phyloP scores from a whole-genome alignment of 2,329 filamentous ascomycete genomes.

The Lasiodiplodia sp. region DNA sequence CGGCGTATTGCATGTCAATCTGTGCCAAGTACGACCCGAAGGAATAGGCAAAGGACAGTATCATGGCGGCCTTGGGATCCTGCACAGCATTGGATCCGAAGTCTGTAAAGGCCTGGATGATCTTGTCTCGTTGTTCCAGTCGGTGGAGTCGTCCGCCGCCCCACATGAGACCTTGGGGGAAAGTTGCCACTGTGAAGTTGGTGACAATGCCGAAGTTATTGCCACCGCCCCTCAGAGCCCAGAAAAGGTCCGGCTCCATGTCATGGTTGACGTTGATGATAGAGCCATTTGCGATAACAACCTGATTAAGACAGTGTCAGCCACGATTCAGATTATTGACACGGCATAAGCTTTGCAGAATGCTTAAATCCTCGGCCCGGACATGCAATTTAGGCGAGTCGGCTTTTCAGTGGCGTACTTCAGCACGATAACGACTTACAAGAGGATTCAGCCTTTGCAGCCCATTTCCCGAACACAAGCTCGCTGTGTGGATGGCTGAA shows the following conservation, averaged over 20 bases:
- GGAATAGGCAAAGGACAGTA: constrained; percentile 38
- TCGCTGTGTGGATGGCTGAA: no score
- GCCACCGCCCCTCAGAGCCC: constrained; percentile 48
- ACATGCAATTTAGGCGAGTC: neutral
- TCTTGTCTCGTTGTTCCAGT: constrained; percentile 32
- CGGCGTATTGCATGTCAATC: constrained; percentile 31
- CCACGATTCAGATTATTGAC: constrained; percentile 31
- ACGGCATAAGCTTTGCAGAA: neutral
- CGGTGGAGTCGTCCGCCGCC: constrained; percentile 36
- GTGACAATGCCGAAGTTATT: constrained; percentile 45
- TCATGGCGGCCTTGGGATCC: constrained; percentile 38
- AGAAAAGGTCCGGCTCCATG: constrained; percentile 43
- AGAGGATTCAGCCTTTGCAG: neutral
- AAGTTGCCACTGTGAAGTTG: constrained; percentile 34
- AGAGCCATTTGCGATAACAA: constrained; percentile 42
- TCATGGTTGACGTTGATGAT: constrained; percentile 41
- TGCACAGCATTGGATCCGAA: constrained; percentile 36
- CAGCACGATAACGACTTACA: neutral
- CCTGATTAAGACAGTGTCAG: constrained; percentile 29
- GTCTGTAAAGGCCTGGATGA: constrained; percentile 40
- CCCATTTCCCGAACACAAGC: no score
- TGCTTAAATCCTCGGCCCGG: neutral
- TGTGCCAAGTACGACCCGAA: constrained; percentile 35
- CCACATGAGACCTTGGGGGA: constrained; percentile 39
- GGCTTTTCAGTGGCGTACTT: neutral